These are phyloP conservation scores for Triticum timopheevii DNA, from an alignment of 176 grass and related monocot species.

Conservation along the genomic window DNA sequence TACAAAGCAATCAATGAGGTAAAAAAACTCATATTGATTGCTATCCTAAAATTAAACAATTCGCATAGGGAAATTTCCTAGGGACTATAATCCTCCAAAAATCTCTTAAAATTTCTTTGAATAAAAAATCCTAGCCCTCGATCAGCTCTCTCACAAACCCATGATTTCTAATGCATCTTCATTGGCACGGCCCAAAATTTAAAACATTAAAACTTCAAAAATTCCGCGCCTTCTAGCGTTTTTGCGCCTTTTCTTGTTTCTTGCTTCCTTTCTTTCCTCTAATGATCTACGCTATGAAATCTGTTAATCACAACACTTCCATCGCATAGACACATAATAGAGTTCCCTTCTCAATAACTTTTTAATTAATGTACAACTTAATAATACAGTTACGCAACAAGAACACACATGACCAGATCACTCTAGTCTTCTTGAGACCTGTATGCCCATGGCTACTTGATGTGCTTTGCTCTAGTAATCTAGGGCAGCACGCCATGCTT, in stretches of 20 bases:
- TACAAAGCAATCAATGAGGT: no score
- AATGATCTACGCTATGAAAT: not conserved
- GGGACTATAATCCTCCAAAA: not conserved
- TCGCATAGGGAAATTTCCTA: not conserved
- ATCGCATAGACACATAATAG: not conserved
- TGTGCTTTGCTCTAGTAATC: not conserved
- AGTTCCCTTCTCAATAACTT: constrained; percentile 1
- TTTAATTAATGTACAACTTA: constrained; percentile 6
- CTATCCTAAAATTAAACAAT: not conserved
- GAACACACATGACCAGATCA: not conserved
- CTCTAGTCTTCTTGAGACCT: not conserved
- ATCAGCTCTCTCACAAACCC: not conserved
- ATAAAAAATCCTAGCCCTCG: not conserved
- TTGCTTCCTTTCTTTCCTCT: not conserved
- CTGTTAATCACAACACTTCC: not conserved
- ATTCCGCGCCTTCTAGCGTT: not conserved
- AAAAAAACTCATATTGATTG: not conserved
- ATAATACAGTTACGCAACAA: not conserved
- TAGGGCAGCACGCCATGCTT: not conserved
- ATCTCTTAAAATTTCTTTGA: not conserved
- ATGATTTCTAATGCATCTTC: not conserved
- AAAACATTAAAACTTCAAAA: not conserved
- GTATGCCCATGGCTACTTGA: not conserved
- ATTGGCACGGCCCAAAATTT: not conserved
- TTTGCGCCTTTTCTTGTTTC: not conserved